Percentiles rank a stretch among this genome's conserved stretches.
Evolutionary conservation across 1,284 basidiomycete species (phyloP).

Genomic region (Ustilago tritici): DNA sequence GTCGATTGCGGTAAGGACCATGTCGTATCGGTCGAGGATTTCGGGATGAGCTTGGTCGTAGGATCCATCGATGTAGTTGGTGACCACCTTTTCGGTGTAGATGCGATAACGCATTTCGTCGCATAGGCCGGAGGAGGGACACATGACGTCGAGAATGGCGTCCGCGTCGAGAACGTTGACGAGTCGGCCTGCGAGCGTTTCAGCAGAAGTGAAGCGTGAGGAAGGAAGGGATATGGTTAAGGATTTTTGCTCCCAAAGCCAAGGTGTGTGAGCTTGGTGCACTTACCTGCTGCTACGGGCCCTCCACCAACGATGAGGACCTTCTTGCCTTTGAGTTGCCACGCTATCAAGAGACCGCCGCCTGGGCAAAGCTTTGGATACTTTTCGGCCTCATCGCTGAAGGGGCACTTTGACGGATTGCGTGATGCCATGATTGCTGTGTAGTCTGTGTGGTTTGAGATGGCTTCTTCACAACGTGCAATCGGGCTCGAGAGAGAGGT

Average conservation of each 20-base stretch:
- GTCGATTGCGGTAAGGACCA: slow-evolving; percentile 95
- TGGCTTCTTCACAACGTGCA: background rate
- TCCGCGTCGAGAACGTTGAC: slow-evolving; percentile 68
- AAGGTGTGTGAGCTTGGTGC: background rate
- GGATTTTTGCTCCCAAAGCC: background rate
- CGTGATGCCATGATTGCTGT: slow-evolving; percentile 38
- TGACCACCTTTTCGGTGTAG: slow-evolving; percentile 49
- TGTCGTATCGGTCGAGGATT: slow-evolving; percentile 72
- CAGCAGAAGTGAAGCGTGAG: no score
- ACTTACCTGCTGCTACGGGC: slow-evolving; percentile 79
- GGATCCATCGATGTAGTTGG: slow-evolving; percentile 51
- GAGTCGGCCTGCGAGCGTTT: slow-evolving; percentile 49
- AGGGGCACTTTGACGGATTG: slow-evolving; percentile 22
- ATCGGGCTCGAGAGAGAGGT: background rate
- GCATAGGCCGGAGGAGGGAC: slow-evolving; percentile 61
- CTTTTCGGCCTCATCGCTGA: slow-evolving; percentile 30
- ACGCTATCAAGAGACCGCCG: slow-evolving; percentile 84
- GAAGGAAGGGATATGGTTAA: no score
- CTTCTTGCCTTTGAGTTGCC: slow-evolving; percentile 82
- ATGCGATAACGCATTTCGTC: slow-evolving; percentile 64
- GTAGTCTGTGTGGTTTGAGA: background rate
- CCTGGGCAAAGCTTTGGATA: slow-evolving; percentile 71
- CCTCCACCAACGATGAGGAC: slow-evolving; percentile 92
- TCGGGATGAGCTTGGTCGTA: slow-evolving; percentile 67
- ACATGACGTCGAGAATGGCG: slow-evolving; percentile 66